These are phyloP conservation scores for Cordyceps fumosorosea DNA, from an alignment of 2,329 filamentous ascomycete genomes.

Conservation along the genomic window DNA sequence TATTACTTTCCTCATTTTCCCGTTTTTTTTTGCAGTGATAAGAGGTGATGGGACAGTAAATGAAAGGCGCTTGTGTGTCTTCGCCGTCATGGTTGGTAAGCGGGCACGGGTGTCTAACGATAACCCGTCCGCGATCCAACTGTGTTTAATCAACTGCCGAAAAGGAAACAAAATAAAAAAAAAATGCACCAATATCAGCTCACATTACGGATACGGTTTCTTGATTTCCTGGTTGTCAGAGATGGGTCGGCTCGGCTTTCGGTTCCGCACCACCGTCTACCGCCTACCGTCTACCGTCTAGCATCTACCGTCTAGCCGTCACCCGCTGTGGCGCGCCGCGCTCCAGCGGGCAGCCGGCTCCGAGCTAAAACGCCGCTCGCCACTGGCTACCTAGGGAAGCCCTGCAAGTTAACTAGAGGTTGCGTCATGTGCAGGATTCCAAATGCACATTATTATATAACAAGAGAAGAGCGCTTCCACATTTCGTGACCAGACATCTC, in stretches of 20 bases:
- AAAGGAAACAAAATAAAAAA: neutral
- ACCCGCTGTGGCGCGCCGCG: neutral
- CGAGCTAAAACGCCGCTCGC: constrained; percentile 1
- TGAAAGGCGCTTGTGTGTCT: no score
- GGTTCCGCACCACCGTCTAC: constrained; percentile 9
- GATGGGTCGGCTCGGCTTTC: constrained; percentile 5
- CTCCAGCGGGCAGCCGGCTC: neutral
- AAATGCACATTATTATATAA: neutral
- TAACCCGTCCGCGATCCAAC: no score
- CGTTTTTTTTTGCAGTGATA: no score
- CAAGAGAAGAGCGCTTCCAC: neutral
- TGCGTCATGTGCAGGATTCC: constrained; percentile 9
- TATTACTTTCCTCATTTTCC: no score
- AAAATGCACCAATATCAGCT: neutral
- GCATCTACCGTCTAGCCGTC: neutral
- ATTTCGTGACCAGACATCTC: neutral
- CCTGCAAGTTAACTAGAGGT: neutral
- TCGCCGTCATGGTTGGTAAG: no score
- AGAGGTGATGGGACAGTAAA: no score
- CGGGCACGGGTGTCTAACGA: no score
- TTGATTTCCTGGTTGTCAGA: neutral
- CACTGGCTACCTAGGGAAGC: neutral
- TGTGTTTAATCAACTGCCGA: neutral
- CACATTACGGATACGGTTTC: no score
- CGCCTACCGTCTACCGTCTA: neutral